Evolutionary conservation across 495 filamentous ascomycete species (phyloP), one percentile per base, ranked within the genome.

Genomic region (Neohortaea acidophila): DNA sequence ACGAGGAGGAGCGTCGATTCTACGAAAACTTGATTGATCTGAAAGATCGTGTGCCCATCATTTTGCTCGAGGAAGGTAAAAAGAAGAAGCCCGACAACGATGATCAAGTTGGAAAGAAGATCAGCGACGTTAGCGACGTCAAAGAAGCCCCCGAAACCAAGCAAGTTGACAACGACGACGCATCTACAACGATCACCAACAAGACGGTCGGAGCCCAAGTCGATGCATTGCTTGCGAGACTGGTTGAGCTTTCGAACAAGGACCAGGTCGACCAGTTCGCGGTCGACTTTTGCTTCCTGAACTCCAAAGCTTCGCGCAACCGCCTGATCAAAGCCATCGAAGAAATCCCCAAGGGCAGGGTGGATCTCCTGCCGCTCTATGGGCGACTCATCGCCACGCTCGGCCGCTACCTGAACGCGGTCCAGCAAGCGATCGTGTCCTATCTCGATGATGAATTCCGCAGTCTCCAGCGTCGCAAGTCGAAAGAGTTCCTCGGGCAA

Each of bases 181-280:
- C 82, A 50, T 94, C 86, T 1, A 85, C 72, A n/a, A 75, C 83
- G 7, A 93, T 96, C 55, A 84, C 80, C 12, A 99, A 93, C 67
- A 94, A 93, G 64, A 93, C 85, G 2, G 85, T 99, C 43, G 89
- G 89, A 19, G 87, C 89, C 2, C 85, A 96, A 55, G 89, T 99
- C 3, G 91, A 99, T 57, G 80, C 84, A 13, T 66, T 99, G 20
- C 66, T 99, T 17, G 68, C 81, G 18, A 78, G 86, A 21, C 69
- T 99, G 17, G 84, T 84, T 0, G 89, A 99, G 33, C 61, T 96
- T 39, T 85, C 84, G 33, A 84, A 66, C 46, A 93, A 93, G 55
- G 89, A 99, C 36, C 68, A 76, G 36, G 80, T 94, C 40, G 89
- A 99, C 53, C 75, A 94, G 56, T 72, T 79, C 26, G 87, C 91